Evolutionary conservation across 306 rosid species (phyloP).

Genomic region (Cicer pinnatifidum): DNA sequence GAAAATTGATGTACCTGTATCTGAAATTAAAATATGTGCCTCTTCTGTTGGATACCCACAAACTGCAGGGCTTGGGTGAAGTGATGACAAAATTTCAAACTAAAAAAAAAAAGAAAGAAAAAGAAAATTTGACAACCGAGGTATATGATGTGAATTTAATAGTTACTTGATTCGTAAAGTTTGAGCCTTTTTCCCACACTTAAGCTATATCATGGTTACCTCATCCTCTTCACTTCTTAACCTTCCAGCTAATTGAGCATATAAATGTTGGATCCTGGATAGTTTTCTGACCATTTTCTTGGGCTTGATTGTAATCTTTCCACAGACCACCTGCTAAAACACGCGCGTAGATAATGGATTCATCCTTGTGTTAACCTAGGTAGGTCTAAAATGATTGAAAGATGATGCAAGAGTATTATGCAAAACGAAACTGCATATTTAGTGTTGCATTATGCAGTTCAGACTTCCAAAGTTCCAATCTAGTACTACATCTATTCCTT

Average conservation of each 20-base stretch:
- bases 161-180: conserved; percentile 19
- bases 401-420: conserved; percentile 33
- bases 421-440: conserved; percentile 5
- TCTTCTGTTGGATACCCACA: conserved; percentile 97
- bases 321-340: conserved; percentile 70
- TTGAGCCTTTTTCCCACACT: conserved; percentile 19
- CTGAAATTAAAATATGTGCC: conserved; percentile 78
- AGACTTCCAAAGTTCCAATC: no score
- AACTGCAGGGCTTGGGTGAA: conserved; percentile 97
- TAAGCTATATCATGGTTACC: conserved; percentile 55
- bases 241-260: conserved; percentile 71
- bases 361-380: conserved; percentile 23
- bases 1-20: conserved; percentile 64
- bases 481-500: no score
- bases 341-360: not conserved
- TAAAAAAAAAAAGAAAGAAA: conserved; percentile 41
- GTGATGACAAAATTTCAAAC: conserved; percentile 82
- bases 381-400: not conserved
- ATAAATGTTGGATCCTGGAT: conserved; percentile 86
- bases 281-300: conserved; percentile 77
- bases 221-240: conserved; percentile 82
- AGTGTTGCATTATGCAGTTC: not conserved
- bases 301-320: conserved; percentile 66
- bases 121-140: conserved; percentile 26
- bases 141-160: conserved; percentile 24